phyloP scores from a whole-genome alignment of 371 early-diverging fungal genomes.

The Mortierella sp. region DNA sequence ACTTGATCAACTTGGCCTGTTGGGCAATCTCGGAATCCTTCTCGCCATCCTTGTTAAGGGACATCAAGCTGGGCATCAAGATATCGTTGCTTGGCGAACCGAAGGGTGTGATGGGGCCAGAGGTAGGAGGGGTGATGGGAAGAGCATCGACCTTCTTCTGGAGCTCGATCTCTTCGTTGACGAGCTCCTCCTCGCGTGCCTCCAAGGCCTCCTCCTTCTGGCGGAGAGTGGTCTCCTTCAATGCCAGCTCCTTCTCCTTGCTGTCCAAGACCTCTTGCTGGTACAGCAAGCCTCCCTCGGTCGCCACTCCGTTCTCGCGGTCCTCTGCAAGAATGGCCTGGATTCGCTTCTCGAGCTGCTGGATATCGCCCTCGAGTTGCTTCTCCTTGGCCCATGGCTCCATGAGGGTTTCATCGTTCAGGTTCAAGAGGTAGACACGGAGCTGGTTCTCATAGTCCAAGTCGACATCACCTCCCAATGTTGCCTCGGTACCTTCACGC shows the following conservation, averaged over 20 bases:
- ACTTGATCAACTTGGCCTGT: conserved; percentile 37
- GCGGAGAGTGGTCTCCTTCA: conserved; percentile 23
- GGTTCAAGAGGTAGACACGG: conserved; percentile 24
- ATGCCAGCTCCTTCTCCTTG: conserved; percentile 29
- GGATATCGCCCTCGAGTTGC: conserved; percentile 41
- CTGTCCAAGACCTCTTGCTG: conserved; percentile 11
- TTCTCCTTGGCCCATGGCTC: conserved; percentile 53
- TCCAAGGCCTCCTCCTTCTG: conserved; percentile 16
- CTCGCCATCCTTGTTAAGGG: background rate
- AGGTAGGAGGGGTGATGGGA: conserved; percentile 36
- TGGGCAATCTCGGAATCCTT: conserved; percentile 21
- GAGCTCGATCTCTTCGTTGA: conserved; percentile 17
- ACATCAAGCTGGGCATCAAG: conserved; percentile 23
- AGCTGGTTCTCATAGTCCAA: conserved; percentile 28
- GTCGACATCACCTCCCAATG: conserved; percentile 14
- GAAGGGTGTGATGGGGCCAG: conserved; percentile 40
- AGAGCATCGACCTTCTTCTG: conserved; percentile 12
- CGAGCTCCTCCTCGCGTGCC: conserved; percentile 24
- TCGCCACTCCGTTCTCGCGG: conserved; percentile 26
- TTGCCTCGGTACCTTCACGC: conserved; percentile 40
- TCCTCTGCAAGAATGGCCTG: conserved; percentile 32
- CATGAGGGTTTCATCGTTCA: conserved; percentile 33
- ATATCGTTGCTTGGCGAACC: conserved; percentile 41
- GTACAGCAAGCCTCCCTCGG: no score
- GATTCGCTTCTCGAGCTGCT: conserved; percentile 33